Conservation (phyloP, 345 rosid genomes). For the Brassica juncea region DNA sequence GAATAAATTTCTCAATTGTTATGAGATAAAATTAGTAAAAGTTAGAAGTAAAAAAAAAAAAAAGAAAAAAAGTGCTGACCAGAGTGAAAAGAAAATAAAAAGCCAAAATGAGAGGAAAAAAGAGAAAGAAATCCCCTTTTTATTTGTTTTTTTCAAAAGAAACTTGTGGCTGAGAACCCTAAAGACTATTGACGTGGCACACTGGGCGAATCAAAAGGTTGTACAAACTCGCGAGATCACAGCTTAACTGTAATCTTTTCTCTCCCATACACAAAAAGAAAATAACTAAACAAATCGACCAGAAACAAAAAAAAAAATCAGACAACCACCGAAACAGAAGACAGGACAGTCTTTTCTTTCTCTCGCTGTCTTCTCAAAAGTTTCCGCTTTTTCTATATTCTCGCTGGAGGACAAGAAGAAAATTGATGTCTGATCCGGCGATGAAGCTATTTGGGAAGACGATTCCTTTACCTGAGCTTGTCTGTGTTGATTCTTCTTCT, state of each 20-base stretch:
- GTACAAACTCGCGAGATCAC: slow-evolving; percentile 38
- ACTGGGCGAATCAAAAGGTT: slow-evolving; percentile 52
- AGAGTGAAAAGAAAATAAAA: neutral
- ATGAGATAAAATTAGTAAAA: no score
- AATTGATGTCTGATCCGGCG: slow-evolving; percentile 77
- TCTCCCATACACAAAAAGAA: slow-evolving; percentile 18
- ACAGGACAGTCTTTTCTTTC: slow-evolving; percentile 41
- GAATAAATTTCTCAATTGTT: no score
- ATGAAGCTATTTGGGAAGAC: slow-evolving; percentile 89
- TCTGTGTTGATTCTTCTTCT: slow-evolving; percentile 28
- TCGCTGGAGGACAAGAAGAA: neutral
- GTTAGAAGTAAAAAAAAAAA: no score
- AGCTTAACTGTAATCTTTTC: slow-evolving; percentile 30
- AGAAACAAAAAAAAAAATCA: neutral
- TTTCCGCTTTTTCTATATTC: slow-evolving; percentile 33
- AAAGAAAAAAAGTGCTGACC: no score
- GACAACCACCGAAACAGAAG: slow-evolving; percentile 17
- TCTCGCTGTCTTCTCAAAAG: slow-evolving; percentile 23
- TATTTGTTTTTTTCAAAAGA: neutral
- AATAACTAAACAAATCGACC: slow-evolving; percentile 12
- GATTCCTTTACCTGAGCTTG: slow-evolving; percentile 68
- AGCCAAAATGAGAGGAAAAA: slow-evolving; percentile 31
- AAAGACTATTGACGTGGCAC: slow-evolving; percentile 56
- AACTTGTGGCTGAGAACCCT: slow-evolving; percentile 71
- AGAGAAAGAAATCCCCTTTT: slow-evolving; percentile 16